phyloP scores from a whole-genome alignment of 1,284 basidiomycete genomes.

The Pseudozyma hubeiensis region DNA sequence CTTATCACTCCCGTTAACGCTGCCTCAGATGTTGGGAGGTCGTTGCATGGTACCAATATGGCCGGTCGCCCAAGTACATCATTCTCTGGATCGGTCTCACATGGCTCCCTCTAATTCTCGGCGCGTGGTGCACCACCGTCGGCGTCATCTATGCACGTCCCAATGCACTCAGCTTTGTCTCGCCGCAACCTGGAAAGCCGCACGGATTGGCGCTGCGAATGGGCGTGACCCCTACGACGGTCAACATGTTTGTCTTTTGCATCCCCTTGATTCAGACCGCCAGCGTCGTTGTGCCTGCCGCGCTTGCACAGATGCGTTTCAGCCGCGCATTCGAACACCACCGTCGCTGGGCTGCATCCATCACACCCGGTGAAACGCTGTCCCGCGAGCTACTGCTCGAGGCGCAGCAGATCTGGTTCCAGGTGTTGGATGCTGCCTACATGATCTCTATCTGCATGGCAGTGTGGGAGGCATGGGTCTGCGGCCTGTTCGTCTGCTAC shows the following conservation, averaged over 20 bases:
- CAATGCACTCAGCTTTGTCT: slow-evolving; percentile 32
- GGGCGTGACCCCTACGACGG: slow-evolving; percentile 30
- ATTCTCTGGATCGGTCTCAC: slow-evolving; percentile 34
- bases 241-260: slow-evolving; percentile 27
- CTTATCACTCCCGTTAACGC: neutral
- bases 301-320: slow-evolving; percentile 18
- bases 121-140: slow-evolving; percentile 30
- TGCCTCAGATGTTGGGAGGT: slow-evolving; percentile 27
- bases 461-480: slow-evolving; percentile 35
- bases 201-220: slow-evolving; percentile 18
- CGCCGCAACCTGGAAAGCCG: slow-evolving; percentile 34
- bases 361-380: slow-evolving; percentile 10
- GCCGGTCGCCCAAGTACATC: slow-evolving; percentile 24
- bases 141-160: slow-evolving; percentile 37
- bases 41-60: slow-evolving; percentile 28
- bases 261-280: slow-evolving; percentile 26
- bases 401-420: slow-evolving; percentile 42
- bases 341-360: slow-evolving; percentile 12
- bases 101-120: slow-evolving; percentile 38
- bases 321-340: slow-evolving; percentile 18
- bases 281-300: slow-evolving; percentile 30
- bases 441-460: slow-evolving; percentile 33
- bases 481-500: slow-evolving; percentile 18
- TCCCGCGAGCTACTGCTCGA: slow-evolving; percentile 30
- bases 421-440: slow-evolving; percentile 31